These are phyloP conservation scores for Poa annua DNA, from an alignment of 176 grass and related monocot genomes.

Conservation along the genomic window DNA sequence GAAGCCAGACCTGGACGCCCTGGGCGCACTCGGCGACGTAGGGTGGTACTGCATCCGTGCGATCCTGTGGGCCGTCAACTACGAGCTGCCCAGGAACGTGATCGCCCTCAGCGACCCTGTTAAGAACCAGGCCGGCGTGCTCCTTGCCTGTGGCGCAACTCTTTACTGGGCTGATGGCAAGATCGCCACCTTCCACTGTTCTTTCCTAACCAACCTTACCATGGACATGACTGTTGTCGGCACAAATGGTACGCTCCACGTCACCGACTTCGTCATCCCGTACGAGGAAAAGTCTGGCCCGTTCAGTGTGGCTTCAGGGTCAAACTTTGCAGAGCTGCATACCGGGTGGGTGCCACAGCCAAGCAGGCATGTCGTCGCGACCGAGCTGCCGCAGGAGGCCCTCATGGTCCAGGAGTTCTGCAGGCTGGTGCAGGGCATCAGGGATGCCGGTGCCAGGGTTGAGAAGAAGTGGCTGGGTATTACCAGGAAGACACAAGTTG, in stretches of 20 bases:
- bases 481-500: constrained; percentile 72
- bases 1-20: constrained; percentile 80
- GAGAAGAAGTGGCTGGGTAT: constrained; percentile 67
- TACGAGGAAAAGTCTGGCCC: constrained; percentile 51
- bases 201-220: constrained; percentile 65
- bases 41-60: constrained; percentile 85
- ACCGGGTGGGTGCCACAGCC: constrained; percentile 64
- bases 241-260: constrained; percentile 62
- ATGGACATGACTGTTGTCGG: constrained; percentile 62
- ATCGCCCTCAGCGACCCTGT: constrained; percentile 41
- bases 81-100: constrained; percentile 56
- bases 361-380: constrained; percentile 43
- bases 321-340: constrained; percentile 47
- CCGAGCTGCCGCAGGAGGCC: constrained; percentile 70
- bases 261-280: constrained; percentile 70
- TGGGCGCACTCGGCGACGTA: constrained; percentile 66
- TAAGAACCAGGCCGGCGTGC: constrained; percentile 60
- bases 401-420: constrained; percentile 73
- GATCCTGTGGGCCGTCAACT: constrained; percentile 70
- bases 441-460: constrained; percentile 49
- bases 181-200: constrained; percentile 61
- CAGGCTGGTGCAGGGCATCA: constrained; percentile 56
- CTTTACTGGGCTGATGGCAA: constrained; percentile 63
- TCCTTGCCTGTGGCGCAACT: constrained; percentile 62
- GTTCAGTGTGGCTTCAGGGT: constrained; percentile 50